These are phyloP conservation scores for Didymella pomorum DNA, from an alignment of 2,329 filamentous ascomycete genomes.

Conservation along the genomic window DNA sequence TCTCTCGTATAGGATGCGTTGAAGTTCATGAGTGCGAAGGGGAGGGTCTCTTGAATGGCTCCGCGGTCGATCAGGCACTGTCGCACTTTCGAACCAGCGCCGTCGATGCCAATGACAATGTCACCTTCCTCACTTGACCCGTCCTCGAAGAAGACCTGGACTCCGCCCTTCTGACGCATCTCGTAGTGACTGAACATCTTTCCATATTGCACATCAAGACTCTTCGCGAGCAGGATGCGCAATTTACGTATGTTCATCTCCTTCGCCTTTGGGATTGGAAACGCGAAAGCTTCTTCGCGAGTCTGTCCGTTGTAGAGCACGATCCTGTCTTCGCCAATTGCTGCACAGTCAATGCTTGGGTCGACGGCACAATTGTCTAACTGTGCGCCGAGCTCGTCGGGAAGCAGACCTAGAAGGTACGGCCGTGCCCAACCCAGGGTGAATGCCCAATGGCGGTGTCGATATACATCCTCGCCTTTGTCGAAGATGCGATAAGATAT, in stretches of 20 bases:
- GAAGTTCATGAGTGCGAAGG: conserved; percentile 44
- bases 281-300: conserved; percentile 45
- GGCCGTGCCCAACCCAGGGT: conserved; percentile 48
- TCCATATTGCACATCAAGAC: conserved; percentile 45
- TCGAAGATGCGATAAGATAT: conserved; percentile 41
- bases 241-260: conserved; percentile 50
- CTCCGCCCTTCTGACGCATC: conserved; percentile 31
- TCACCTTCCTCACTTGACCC: conserved; percentile 34
- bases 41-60: conserved; percentile 35
- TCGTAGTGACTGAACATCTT: conserved; percentile 33
- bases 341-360: conserved; percentile 39
- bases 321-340: conserved; percentile 42
- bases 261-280: conserved; percentile 45
- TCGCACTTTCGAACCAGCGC: conserved; percentile 40
- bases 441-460: conserved; percentile 50
- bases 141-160: conserved; percentile 37
- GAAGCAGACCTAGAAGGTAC: conserved; percentile 42
- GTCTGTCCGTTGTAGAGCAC: conserved; percentile 48
- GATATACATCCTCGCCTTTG: conserved; percentile 39
- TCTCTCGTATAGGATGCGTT: conserved; percentile 37
- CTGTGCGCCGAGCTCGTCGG: conserved; percentile 34
- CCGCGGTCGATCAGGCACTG: conserved; percentile 31
- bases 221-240: conserved; percentile 47
- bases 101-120: conserved; percentile 37
- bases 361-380: conserved; percentile 47